Base-by-base conservation (phyloP, 805 yeast genomes). In the Maudiozyma turicensis region DNA sequence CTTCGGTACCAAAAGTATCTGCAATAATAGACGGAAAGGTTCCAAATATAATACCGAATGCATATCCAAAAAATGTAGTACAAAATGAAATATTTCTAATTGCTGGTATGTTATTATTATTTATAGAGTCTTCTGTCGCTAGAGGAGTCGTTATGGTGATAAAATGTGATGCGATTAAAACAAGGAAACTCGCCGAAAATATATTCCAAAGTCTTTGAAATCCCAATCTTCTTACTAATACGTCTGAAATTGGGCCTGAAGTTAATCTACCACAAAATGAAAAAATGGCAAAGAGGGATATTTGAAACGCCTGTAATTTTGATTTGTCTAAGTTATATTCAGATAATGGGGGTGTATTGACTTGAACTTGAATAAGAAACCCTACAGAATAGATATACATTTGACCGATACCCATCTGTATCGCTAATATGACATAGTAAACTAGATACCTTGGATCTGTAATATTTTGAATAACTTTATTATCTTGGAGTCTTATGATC, bases 11-110 rank as follows among this genome's bases (percentile, higher is more conserved):
- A 66, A 83, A 84, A 11, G 72, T 68, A 53, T 85, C 95, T 0
- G 89, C 89, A 31, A 84, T 72, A 2, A 83, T 73, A 0, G 90
- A 84, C 3, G 95, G 95, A n/a, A 81, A 81, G 0, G 83, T 77
- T 0, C 91, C 91, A 66, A 81, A 84, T 3, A 78, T 65, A 30
- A 84, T 70, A 0, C 95, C 95, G 65, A 82, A 85, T 20, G 86
- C 75, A 33, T 72, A 68, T 0, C 93, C 93, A 48, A 78, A 72
- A 5, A 81, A 58, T 3, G 73, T 66, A 0, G 89, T 82, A 2
- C 82, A 66, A 2, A 75, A 10, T 0, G 75, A 65, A 3, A 84
- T 63, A 30, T 72, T 65, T 3, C 66, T 66, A 15, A 75, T 57
- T 42, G 71, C 74, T 37, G 48, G 40, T 3, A 35, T 20, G 10